Conservation (phyloP, 1,139 yeast genomes). For the Pichia sp. region DNA sequence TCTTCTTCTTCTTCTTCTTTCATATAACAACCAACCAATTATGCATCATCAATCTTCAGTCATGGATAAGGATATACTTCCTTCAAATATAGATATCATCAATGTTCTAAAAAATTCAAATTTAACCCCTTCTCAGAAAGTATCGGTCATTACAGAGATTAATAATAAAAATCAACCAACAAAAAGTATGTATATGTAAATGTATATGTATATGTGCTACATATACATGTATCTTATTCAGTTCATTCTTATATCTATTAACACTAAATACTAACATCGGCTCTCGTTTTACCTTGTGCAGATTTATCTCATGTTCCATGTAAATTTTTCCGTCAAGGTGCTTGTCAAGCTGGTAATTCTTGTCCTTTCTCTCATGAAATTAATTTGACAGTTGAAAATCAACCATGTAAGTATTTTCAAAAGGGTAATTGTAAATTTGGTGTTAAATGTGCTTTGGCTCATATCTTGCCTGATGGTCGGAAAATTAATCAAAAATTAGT, state of each 20-base stretch:
- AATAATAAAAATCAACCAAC: constrained; percentile 24
- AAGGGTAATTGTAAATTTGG: constrained; percentile 96
- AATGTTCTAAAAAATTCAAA: constrained; percentile 18
- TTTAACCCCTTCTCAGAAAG: constrained; percentile 19
- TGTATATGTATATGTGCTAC: too few relatives aligned
- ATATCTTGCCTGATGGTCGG: constrained; percentile 83
- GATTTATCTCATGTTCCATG: constrained; percentile 89
- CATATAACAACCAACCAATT: neutral
- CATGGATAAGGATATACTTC: constrained; percentile 1
- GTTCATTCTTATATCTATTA: too few relatives aligned
- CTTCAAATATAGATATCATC: constrained; percentile 15
- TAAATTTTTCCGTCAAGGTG: constrained; percentile 83
- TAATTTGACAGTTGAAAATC: constrained; percentile 54
- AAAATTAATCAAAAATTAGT: constrained; percentile 51
- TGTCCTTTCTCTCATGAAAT: constrained; percentile 88
- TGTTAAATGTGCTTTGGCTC: constrained; percentile 86
- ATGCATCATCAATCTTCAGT: neutral
- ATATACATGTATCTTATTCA: too few relatives aligned
- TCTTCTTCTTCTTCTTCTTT: neutral
- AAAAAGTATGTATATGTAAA: constrained; percentile 20
- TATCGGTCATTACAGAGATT: constrained; percentile 17
- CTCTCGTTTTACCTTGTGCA: neutral
- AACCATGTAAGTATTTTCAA: constrained; percentile 89
- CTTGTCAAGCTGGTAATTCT: constrained; percentile 86
- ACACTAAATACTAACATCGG: neutral